phyloP scores from a whole-genome alignment of 441 rosid species.

The Metrosideros polymorpha region DNA sequence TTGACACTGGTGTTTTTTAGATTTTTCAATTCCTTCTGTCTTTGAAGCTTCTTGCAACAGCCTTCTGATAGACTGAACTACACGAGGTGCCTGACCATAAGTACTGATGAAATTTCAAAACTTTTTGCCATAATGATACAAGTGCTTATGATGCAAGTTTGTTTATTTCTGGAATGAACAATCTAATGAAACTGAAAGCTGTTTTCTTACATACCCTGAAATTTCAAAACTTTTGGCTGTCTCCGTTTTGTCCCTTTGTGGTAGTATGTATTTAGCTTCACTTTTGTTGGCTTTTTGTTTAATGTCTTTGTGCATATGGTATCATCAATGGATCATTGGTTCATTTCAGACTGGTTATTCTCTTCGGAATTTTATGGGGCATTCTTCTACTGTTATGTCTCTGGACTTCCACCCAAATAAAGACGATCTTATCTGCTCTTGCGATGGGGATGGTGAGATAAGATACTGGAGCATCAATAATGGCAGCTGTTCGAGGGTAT shows the following conservation, averaged over 20 bases:
- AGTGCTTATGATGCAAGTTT: not conserved
- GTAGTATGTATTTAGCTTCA: not conserved
- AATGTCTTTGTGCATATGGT: not conserved
- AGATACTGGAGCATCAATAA: slow-evolving; percentile 28
- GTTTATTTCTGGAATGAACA: not conserved
- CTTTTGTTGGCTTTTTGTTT: not conserved
- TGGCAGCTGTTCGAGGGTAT: slow-evolving; percentile 6
- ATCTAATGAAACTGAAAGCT: not conserved
- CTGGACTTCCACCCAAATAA: slow-evolving; percentile 34
- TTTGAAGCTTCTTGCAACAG: not conserved
- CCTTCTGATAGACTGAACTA: not conserved
- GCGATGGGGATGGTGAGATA: slow-evolving; percentile 28
- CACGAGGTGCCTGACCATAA: not conserved
- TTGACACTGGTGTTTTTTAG: not conserved
- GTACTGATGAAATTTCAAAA: not conserved
- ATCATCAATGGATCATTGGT: not conserved
- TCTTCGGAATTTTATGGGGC: slow-evolving; percentile 22
- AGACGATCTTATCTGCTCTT: slow-evolving; percentile 26
- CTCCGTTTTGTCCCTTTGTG: not conserved
- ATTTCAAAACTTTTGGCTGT: too few species aligned
- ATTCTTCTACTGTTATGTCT: slow-evolving; percentile 20
- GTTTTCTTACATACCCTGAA: not conserved
- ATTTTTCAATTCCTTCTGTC: not conserved
- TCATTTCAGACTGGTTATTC: slow-evolving; percentile 18
- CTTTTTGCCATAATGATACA: not conserved